Evolutionary conservation across 225 moss, liverwort and hornwort genomes (phyloP).

Genomic region (Lunularia cruciata): DNA sequence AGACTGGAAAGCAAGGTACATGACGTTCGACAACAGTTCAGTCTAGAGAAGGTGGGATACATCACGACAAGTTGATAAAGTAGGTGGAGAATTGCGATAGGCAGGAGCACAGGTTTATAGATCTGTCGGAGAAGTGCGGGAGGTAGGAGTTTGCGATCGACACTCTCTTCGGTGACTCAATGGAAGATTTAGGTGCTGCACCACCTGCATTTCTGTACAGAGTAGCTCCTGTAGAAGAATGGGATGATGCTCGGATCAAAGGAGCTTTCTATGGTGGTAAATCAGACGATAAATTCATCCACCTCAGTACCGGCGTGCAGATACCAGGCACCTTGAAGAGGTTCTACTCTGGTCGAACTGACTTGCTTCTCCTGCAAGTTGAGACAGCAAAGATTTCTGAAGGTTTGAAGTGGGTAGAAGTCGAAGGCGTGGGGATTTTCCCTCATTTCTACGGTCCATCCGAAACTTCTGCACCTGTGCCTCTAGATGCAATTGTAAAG

Average conservation of each 20-base stretch:
- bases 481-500: conserved; percentile 39
- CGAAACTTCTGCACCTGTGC: conserved; percentile 40
- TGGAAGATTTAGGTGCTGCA: neutral
- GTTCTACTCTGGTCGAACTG: conserved; percentile 52
- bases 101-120: too few relatives aligned
- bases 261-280: conserved; percentile 48
- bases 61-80: too few relatives aligned
- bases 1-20: too few relatives aligned
- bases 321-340: conserved; percentile 45
- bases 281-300: conserved; percentile 54
- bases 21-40: too few relatives aligned
- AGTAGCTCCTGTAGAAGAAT: conserved; percentile 54
- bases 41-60: too few relatives aligned
- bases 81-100: too few relatives aligned
- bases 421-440: conserved; percentile 43
- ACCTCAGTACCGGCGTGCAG: conserved; percentile 61
- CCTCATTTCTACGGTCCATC: conserved; percentile 60
- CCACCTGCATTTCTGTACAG: conserved; percentile 43
- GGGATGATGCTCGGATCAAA: conserved; percentile 39
- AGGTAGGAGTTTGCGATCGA: too few relatives aligned
- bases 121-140: too few relatives aligned
- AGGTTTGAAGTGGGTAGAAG: conserved; percentile 52
- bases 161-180: too few relatives aligned
- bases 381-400: conserved; percentile 50
- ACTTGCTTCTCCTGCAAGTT: conserved; percentile 59